phyloP scores from a whole-genome alignment of 306 rosid genomes.

The barrel medic (Medicago truncatula) region DNA sequence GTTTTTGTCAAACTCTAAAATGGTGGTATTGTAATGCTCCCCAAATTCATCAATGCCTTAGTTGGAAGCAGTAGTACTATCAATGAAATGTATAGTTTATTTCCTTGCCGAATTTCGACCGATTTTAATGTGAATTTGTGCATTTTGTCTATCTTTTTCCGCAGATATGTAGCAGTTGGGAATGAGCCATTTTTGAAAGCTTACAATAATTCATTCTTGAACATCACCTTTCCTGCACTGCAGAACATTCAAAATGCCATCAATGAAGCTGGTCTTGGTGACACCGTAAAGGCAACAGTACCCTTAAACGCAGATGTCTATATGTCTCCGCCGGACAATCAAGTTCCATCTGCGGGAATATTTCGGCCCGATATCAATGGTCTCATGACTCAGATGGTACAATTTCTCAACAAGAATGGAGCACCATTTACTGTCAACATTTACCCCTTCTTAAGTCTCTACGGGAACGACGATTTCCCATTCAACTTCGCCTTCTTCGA shows the following conservation, averaged over 20 bases:
- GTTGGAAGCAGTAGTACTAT: not conserved
- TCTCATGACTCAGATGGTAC: constrained; percentile 84
- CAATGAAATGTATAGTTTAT: constrained; percentile 13
- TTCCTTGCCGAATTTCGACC: not conserved
- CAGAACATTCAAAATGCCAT: constrained; percentile 95
- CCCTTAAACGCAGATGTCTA: constrained; percentile 97
- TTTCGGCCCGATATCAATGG: constrained; percentile 73
- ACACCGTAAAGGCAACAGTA: constrained; percentile 80
- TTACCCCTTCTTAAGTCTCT: constrained; percentile 94
- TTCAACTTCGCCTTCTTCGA: constrained; percentile 93
- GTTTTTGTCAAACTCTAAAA: constrained; percentile 18
- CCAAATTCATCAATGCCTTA: not conserved
- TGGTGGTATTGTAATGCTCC: constrained; percentile 6
- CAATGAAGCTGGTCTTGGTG: constrained; percentile 82
- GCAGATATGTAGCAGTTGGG: constrained; percentile 96
- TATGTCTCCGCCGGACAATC: constrained; percentile 63
- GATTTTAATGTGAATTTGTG: not conserved
- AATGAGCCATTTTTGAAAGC: constrained; percentile 93
- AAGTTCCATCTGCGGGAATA: constrained; percentile 84
- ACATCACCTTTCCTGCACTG: constrained; percentile 85
- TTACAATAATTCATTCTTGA: constrained; percentile 86
- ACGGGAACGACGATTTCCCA: constrained; percentile 82
- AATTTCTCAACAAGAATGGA: constrained; percentile 68
- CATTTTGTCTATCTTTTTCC: constrained; percentile 37
- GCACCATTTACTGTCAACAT: constrained; percentile 94